These are phyloP conservation scores for Colletotrichum lentis DNA, from an alignment of 2,329 filamentous ascomycete genomes.

Conservation along the genomic window DNA sequence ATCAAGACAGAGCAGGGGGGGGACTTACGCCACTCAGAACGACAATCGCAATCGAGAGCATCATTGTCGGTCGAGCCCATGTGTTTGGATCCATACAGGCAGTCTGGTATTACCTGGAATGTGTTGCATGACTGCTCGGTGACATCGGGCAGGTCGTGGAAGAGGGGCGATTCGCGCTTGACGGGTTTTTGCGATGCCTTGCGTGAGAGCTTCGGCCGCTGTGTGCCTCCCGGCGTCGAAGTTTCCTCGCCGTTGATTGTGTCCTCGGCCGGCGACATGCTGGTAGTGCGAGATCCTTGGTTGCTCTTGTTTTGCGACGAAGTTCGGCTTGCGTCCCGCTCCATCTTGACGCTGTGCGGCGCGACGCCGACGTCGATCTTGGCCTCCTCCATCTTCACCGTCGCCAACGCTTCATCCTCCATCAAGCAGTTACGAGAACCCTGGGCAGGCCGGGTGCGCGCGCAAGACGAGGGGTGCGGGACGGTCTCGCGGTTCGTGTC, in stretches of 20 bases:
- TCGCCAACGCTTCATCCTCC: conserved; percentile 54
- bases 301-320: conserved; percentile 53
- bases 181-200: conserved; percentile 49
- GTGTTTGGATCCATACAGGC: conserved; percentile 89
- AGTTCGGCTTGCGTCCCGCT: conserved; percentile 50
- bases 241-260: conserved; percentile 59
- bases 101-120: conserved; percentile 84
- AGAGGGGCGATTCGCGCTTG: conserved; percentile 71
- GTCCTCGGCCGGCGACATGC: conserved; percentile 54
- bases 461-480: conserved; percentile 23
- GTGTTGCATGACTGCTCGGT: conserved; percentile 77
- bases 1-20: conserved; percentile 26
- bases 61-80: conserved; percentile 92
- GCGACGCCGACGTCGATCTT: conserved; percentile 53
- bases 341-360: conserved; percentile 49
- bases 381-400: conserved; percentile 54
- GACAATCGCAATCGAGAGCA: conserved; percentile 91
- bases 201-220: conserved; percentile 65
- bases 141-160: conserved; percentile 77
- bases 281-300: conserved; percentile 51
- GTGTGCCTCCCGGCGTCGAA: conserved; percentile 58
- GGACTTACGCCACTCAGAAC: conserved; percentile 90
- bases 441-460: conserved; percentile 30
- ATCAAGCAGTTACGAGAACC: conserved; percentile 41
- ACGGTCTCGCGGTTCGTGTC: conserved; percentile 26